phyloP scores from a whole-genome alignment of 2,329 filamentous ascomycete genomes.

The Ophiostoma quercus region DNA sequence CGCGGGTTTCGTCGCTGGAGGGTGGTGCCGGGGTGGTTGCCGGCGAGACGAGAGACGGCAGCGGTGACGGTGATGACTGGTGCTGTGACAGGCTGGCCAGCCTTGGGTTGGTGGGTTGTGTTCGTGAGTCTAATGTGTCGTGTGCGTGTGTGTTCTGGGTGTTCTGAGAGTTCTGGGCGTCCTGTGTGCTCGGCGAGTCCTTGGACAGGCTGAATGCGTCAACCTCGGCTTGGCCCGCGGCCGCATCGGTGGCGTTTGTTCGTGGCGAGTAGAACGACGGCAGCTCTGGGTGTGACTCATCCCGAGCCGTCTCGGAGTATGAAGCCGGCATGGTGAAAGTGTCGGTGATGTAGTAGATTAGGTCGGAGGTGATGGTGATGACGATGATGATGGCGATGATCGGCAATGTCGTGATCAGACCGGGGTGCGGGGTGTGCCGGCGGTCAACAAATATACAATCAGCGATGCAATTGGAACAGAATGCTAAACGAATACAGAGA shows the following conservation, averaged over 20 bases:
- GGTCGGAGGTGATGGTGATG: background rate
- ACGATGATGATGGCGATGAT: background rate
- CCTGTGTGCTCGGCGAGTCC: background rate
- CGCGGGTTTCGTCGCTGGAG: conserved; percentile 38
- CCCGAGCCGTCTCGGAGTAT: background rate
- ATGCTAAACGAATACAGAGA: background rate
- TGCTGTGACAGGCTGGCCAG: background rate
- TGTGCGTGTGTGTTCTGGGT: background rate
- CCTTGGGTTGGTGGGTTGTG: background rate
- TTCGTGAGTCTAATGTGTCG: background rate
- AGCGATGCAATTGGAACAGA: background rate
- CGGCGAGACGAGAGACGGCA: conserved; percentile 21
- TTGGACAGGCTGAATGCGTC: conserved; percentile 20
- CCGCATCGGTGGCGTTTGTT: conserved; percentile 23
- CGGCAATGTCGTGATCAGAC: background rate
- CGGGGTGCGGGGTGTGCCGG: background rate
- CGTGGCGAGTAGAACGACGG: conserved; percentile 27
- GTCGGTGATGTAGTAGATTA: background rate
- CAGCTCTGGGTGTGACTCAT: conserved; percentile 13
- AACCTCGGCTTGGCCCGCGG: conserved; percentile 23
- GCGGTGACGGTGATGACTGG: background rate
- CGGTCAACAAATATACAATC: background rate
- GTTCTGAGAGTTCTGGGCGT: background rate
- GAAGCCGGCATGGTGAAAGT: conserved; percentile 16
- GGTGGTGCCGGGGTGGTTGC: conserved; percentile 13